phyloP scores from a whole-genome alignment of 1,284 basidiomycete species.

The Leccinum holopus region DNA sequence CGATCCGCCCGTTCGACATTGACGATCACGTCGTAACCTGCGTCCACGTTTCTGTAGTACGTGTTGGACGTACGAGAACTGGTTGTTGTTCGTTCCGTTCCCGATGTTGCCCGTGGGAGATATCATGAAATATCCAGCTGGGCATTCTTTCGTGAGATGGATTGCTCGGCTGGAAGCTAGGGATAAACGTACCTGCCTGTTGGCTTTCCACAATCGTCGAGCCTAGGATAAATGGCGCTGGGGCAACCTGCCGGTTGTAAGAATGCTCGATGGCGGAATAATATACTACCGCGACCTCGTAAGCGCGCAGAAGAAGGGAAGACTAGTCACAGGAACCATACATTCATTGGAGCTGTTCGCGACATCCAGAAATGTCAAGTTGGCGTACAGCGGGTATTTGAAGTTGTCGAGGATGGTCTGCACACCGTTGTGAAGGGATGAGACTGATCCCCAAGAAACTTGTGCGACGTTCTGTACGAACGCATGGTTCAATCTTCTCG shows the following conservation, averaged over 20 bases:
- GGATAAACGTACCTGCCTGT: conserved; percentile 45
- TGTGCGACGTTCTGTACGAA: conserved; percentile 58
- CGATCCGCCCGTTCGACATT: conserved; percentile 54
- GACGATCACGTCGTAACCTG: conserved; percentile 59
- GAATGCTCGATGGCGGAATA: conserved; percentile 62
- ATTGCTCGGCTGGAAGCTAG: neutral
- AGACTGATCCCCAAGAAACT: conserved; percentile 51
- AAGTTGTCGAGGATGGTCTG: conserved; percentile 56
- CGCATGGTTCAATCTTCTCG: neutral
- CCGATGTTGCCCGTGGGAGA: conserved; percentile 40
- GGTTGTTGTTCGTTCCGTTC: conserved; percentile 70
- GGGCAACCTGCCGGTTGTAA: conserved; percentile 57
- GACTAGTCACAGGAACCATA: conserved; percentile 33
- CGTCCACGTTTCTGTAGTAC: conserved; percentile 58
- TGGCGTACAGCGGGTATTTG: conserved; percentile 64
- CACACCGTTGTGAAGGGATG: conserved; percentile 61
- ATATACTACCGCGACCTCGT: conserved; percentile 36
- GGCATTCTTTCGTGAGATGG: neutral
- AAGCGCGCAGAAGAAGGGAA: neutral
- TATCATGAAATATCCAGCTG: conserved; percentile 56
- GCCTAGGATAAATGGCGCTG: conserved; percentile 56
- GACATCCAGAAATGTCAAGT: conserved; percentile 47
- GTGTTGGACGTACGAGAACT: conserved; percentile 64
- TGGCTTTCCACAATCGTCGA: conserved; percentile 61
- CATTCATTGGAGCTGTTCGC: conserved; percentile 45